phyloP scores from a whole-genome alignment of 805 yeast species.

The Dipodascopsis uninucleata region DNA sequence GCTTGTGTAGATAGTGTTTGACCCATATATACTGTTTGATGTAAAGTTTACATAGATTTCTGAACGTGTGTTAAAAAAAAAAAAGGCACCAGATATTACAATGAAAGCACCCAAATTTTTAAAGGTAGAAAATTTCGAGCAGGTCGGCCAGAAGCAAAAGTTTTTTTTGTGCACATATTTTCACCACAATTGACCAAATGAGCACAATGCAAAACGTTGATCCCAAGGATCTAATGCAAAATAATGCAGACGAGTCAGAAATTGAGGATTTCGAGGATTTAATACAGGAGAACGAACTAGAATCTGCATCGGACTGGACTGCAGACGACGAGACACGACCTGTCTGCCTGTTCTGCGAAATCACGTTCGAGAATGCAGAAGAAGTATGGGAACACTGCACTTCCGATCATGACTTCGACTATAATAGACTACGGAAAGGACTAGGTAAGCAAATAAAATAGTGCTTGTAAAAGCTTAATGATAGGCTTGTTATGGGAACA shows the following conservation, averaged over 20 bases:
- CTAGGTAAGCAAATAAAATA: conserved; percentile 6
- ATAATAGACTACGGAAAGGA: conserved; percentile 14
- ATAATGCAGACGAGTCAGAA: conserved; percentile 19
- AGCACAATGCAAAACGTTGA: too few species aligned
- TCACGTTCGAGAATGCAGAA: conserved; percentile 20
- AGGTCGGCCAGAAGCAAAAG: too few species aligned
- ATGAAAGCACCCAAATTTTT: conserved; percentile 5
- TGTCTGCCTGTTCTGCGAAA: conserved; percentile 26
- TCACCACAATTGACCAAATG: too few species aligned
- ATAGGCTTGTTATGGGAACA: too few species aligned
- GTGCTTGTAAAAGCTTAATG: not conserved
- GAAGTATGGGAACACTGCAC: conserved; percentile 28
- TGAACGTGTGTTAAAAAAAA: too few species aligned
- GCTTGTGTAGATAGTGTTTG: too few species aligned
- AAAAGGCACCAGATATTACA: too few species aligned
- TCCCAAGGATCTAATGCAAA: too few species aligned
- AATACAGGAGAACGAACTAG: conserved; percentile 30
- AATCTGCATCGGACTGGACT: conserved; percentile 30
- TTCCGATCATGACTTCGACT: conserved; percentile 29
- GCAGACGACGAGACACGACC: conserved; percentile 30
- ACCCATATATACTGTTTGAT: too few species aligned
- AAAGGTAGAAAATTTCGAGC: not conserved
- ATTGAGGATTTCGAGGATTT: conserved; percentile 28
- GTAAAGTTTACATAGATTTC: too few species aligned
- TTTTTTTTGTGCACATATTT: too few species aligned